Conservation (phyloP, 306 rosid genomes). For the Cicer cuneatum region DNA sequence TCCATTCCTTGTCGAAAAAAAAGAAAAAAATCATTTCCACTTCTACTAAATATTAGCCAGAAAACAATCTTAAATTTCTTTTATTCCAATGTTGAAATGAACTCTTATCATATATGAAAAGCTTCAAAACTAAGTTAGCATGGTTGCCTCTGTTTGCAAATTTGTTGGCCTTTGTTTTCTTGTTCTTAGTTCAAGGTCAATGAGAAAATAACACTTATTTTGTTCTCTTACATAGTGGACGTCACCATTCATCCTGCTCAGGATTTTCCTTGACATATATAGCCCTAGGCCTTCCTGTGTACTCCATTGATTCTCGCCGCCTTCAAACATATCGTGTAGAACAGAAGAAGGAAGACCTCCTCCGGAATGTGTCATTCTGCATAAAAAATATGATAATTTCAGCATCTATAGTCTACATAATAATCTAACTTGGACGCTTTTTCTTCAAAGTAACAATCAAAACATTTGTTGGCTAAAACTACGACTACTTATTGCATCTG, state of each 20-base stretch:
- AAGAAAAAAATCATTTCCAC: no score
- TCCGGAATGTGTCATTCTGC: constrained; percentile 79
- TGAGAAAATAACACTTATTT: constrained; percentile 64
- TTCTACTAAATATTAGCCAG: constrained; percentile 19
- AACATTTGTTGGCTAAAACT: neutral
- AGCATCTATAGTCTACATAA: neutral
- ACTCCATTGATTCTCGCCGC: constrained; percentile 62
- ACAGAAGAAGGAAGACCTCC: constrained; percentile 65
- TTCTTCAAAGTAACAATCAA: constrained; percentile 12
- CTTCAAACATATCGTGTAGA: constrained; percentile 68
- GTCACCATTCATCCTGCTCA: constrained; percentile 69
- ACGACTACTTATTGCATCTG: neutral
- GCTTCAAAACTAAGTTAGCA: constrained; percentile 19
- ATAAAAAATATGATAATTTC: constrained; percentile 38
- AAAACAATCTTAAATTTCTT: neutral
- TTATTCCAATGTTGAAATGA: constrained; percentile 1
- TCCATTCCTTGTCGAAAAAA: neutral
- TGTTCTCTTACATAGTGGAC: constrained; percentile 70
- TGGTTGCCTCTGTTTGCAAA: constrained; percentile 44
- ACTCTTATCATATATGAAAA: constrained; percentile 11
- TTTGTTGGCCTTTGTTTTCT: constrained; percentile 49
- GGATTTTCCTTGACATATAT: constrained; percentile 71
- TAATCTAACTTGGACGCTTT: neutral
- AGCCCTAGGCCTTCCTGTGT: constrained; percentile 78
- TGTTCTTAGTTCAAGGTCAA: constrained; percentile 63